Conservation (phyloP, 2,329 filamentous ascomycete genomes). For the Clonostachys chloroleuca region DNA sequence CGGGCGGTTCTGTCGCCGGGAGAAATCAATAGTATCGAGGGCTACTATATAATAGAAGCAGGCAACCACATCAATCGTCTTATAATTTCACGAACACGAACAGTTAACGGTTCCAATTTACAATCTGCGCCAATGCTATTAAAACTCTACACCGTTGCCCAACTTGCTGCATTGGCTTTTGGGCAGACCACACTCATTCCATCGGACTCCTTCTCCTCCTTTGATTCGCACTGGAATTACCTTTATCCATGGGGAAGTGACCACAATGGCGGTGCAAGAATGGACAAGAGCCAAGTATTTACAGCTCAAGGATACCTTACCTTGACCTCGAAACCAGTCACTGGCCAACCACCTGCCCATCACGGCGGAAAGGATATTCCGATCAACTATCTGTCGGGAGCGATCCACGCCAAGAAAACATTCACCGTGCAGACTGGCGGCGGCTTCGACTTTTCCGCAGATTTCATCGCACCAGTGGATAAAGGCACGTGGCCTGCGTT, state of each 20-base stretch:
- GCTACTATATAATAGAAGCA: too few species aligned
- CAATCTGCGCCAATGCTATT: too few species aligned
- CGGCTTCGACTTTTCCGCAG: conserved; percentile 33
- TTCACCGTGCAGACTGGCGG: conserved; percentile 29
- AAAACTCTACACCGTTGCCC: too few species aligned
- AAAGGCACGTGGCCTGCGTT: conserved; percentile 54
- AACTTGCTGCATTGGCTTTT: conserved; percentile 19
- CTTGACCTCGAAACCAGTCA: conserved; percentile 38
- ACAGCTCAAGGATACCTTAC: conserved; percentile 35
- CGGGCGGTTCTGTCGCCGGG: too few species aligned
- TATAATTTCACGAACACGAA: too few species aligned
- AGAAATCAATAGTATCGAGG: too few species aligned
- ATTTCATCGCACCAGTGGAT: conserved; percentile 30
- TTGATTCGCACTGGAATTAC: conserved; percentile 41
- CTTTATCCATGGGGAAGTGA: conserved; percentile 51
- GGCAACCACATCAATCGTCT: too few species aligned
- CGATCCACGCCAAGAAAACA: conserved; percentile 30
- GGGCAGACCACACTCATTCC: conserved; percentile 16
- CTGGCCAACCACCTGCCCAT: conserved; percentile 27
- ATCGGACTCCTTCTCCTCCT: conserved; percentile 10
- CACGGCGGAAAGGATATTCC: conserved; percentile 20
- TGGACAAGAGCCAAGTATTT: conserved; percentile 39
- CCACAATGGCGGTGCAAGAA: conserved; percentile 53
- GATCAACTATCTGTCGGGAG: conserved; percentile 49
- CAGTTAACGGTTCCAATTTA: too few species aligned